Percentiles rank a stretch among this genome's conserved stretches.
Evolutionary conservation across 2,329 filamentous ascomycete genomes (phyloP).

Genomic region (Aspergillus brunneoviolaceus): DNA sequence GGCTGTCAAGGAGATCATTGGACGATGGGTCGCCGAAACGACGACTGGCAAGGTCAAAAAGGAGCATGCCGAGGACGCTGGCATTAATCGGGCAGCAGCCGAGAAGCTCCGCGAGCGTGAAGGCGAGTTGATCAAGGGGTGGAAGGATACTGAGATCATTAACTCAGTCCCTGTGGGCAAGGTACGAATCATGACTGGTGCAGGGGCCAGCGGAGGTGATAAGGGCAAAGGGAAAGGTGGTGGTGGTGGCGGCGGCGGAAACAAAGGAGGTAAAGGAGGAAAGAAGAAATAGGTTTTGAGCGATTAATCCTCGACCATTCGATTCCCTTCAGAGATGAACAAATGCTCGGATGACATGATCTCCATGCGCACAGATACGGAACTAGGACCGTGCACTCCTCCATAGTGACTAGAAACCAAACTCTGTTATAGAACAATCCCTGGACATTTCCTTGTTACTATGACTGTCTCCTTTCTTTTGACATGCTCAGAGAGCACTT

Average conservation of each 20-base stretch:
- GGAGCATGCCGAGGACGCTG: conserved; percentile 58
- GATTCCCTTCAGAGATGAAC: background rate
- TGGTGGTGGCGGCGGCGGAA: conserved; percentile 26
- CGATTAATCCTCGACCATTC: background rate
- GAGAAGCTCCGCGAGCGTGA: conserved; percentile 85
- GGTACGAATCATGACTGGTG: conserved; percentile 73
- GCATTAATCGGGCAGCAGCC: conserved; percentile 52
- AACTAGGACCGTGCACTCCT: background rate
- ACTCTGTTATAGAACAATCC: background rate
- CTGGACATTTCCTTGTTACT: background rate
- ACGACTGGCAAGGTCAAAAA: conserved; percentile 46
- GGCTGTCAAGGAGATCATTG: conserved; percentile 85
- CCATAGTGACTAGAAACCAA: background rate
- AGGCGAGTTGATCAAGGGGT: conserved; percentile 75
- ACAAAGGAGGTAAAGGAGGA: conserved; percentile 35
- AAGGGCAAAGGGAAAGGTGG: conserved; percentile 43
- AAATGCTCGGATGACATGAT: background rate
- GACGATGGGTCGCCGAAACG: conserved; percentile 70
- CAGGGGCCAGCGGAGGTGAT: conserved; percentile 49
- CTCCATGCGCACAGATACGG: background rate
- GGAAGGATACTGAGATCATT: conserved; percentile 79
- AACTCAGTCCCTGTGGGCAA: conserved; percentile 79
- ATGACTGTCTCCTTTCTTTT: background rate
- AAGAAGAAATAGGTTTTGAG: conserved; percentile 39
- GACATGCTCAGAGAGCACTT: too few species aligned